phyloP scores from a whole-genome alignment of 108 stramenopile species.

The Conticribra guillardii region DNA sequence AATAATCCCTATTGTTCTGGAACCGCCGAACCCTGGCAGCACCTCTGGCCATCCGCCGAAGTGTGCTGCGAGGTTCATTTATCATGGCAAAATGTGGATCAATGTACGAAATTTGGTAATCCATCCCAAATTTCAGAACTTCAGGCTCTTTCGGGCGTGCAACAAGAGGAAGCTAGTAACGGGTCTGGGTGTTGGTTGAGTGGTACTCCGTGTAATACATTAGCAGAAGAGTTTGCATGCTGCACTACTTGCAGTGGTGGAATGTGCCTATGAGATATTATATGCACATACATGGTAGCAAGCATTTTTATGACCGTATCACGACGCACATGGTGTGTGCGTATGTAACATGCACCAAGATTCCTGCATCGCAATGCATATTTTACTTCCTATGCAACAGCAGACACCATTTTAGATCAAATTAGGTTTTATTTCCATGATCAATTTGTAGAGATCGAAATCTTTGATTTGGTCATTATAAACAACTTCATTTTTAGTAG shows the following conservation, averaged over 20 bases:
- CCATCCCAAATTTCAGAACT: background rate
- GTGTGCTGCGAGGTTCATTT: background rate
- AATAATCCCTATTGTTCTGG: background rate
- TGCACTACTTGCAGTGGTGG: background rate
- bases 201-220: background rate
- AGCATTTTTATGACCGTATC: too few species aligned
- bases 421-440: too few species aligned
- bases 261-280: too few species aligned
- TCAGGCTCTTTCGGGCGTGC: background rate
- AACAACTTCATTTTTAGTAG: too few species aligned
- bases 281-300: too few species aligned
- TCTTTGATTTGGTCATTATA: too few species aligned
- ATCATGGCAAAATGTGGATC: background rate
- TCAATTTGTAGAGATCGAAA: too few species aligned
- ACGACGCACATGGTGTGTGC: too few species aligned
- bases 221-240: background rate
- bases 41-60: background rate
- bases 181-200: background rate
- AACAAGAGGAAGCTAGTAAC: background rate
- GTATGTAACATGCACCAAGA: too few species aligned
- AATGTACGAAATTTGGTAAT: background rate
- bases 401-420: too few species aligned
- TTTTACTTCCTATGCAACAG: too few species aligned
- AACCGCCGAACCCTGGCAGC: background rate
- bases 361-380: too few species aligned